These are phyloP conservation scores for Chaetomium sp. DNA, from an alignment of 2,329 filamentous ascomycete species.

Conservation along the genomic window DNA sequence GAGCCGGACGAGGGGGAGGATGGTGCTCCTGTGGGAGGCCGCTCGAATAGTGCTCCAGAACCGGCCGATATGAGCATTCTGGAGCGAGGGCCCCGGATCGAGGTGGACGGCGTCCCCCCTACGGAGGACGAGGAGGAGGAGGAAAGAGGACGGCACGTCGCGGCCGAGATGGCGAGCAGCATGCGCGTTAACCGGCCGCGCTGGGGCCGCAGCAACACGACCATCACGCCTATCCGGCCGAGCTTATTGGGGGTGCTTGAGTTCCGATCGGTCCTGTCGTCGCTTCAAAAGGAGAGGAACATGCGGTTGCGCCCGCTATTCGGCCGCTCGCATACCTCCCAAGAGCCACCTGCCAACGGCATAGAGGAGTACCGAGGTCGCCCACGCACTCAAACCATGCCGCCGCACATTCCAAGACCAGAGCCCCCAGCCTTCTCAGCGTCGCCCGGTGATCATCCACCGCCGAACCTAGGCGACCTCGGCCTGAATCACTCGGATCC, in stretches of 20 bases:
- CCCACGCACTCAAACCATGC: slow-evolving; percentile 12
- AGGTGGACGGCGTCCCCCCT: slow-evolving; percentile 33
- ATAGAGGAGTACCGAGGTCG: slow-evolving; percentile 13
- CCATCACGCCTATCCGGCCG: slow-evolving; percentile 79
- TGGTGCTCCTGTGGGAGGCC: slow-evolving; percentile 28
- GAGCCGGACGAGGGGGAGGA: slow-evolving; percentile 51
- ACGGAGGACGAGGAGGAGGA: slow-evolving; percentile 36
- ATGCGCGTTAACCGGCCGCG: slow-evolving; percentile 78
- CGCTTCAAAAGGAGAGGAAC: slow-evolving; percentile 74
- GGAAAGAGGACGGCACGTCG: slow-evolving; percentile 55
- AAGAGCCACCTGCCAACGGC: slow-evolving; percentile 10
- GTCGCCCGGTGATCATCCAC: slow-evolving; percentile 32
- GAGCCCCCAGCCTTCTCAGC: slow-evolving; percentile 40
- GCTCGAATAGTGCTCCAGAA: slow-evolving; percentile 21
- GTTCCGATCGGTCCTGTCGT: slow-evolving; percentile 85
- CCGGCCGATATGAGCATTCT: slow-evolving; percentile 37
- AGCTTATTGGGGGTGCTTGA: slow-evolving; percentile 91
- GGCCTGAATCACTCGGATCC: slow-evolving; percentile 38
- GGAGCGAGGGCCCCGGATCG: slow-evolving; percentile 42
- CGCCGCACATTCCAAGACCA: slow-evolving; percentile 21
- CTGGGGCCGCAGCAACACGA: slow-evolving; percentile 60
- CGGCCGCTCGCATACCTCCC: slow-evolving; percentile 28
- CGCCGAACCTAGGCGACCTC: slow-evolving; percentile 29
- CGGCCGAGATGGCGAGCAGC: slow-evolving; percentile 80
- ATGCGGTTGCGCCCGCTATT: slow-evolving; percentile 22